Evolutionary conservation across 306 rosid genomes (phyloP).

Genomic region (Trifolium dubium): DNA sequence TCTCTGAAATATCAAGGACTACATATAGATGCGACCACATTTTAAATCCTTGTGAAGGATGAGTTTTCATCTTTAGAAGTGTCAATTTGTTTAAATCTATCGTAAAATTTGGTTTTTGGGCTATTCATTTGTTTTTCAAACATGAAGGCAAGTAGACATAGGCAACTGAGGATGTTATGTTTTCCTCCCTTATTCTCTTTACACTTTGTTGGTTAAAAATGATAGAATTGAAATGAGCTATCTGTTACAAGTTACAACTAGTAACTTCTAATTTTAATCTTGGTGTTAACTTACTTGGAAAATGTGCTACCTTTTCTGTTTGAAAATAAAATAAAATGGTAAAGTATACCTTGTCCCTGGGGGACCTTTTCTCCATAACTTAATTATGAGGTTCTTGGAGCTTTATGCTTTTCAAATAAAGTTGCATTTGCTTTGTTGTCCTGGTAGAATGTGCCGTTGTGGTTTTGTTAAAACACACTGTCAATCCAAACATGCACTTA

Average conservation of each 20-base stretch:
- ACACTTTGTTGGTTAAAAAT: neutral
- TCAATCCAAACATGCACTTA: no score
- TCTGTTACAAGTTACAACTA: neutral
- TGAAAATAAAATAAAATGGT: neutral
- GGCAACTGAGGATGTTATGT: neutral
- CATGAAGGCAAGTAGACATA: neutral
- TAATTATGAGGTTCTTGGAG: slow-evolving; percentile 23
- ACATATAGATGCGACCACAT: neutral
- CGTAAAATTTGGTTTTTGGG: neutral
- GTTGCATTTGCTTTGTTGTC: slow-evolving; percentile 10
- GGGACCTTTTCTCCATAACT: slow-evolving; percentile 1
- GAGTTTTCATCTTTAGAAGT: neutral
- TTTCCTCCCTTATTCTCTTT: neutral
- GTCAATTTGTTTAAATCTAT: neutral
- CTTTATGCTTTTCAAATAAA: slow-evolving; percentile 30
- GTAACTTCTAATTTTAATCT: slow-evolving; percentile 18
- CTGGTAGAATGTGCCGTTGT: neutral
- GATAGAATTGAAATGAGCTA: neutral
- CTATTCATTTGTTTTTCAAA: neutral
- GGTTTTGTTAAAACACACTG: neutral
- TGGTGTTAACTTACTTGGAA: neutral
- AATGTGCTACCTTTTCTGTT: slow-evolving; percentile 19
- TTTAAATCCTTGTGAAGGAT: neutral
- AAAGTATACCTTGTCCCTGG: neutral
- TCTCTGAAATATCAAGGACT: neutral